A percentile compares a stretch with the other conserved stretches of the same genome.
phyloP scores from a whole-genome alignment of 192 early-diverging fungal species.

The Backusella tarrabulga region DNA sequence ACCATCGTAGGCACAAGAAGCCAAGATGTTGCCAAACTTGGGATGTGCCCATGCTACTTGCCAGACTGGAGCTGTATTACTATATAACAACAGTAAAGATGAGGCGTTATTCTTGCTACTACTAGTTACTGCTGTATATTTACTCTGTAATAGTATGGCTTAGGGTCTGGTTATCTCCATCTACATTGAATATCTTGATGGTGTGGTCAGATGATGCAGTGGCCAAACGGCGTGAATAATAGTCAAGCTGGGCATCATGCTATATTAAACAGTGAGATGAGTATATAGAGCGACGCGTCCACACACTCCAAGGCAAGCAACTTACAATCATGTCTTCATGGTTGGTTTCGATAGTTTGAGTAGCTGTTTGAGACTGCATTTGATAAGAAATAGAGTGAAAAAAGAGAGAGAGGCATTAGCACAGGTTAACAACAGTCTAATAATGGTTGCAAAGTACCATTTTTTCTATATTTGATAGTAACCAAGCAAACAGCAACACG shows the following conservation, averaged over 20 bases:
- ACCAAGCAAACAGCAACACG: constrained; percentile 7
- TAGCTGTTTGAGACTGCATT: constrained; percentile 25
- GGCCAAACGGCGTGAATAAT: constrained; percentile 85
- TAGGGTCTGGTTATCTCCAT: constrained; percentile 65
- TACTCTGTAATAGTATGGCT: constrained; percentile 76
- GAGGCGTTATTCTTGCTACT: background rate
- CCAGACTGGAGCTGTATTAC: constrained; percentile 99
- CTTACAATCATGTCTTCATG: constrained; percentile 90
- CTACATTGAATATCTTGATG: constrained; percentile 91
- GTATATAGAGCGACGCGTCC: background rate
- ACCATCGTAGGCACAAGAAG: constrained; percentile 96
- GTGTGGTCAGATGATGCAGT: constrained; percentile 97
- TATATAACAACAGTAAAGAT: constrained; percentile 35
- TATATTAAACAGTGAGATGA: constrained; percentile 15
- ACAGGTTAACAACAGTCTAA: background rate
- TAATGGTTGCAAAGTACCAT: background rate
- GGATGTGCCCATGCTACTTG: constrained; percentile 99
- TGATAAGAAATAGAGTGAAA: background rate
- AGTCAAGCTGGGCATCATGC: constrained; percentile 66
- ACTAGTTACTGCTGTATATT: background rate
- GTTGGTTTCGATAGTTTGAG: constrained; percentile 74
- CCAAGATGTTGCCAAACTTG: constrained; percentile 93
- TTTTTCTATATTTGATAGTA: background rate
- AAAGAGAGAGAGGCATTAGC: background rate
- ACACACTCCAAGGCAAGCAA: background rate